Evolutionary conservation across 139 green algal genomes (phyloP).

Genomic region (Volvox reticuliferus): DNA sequence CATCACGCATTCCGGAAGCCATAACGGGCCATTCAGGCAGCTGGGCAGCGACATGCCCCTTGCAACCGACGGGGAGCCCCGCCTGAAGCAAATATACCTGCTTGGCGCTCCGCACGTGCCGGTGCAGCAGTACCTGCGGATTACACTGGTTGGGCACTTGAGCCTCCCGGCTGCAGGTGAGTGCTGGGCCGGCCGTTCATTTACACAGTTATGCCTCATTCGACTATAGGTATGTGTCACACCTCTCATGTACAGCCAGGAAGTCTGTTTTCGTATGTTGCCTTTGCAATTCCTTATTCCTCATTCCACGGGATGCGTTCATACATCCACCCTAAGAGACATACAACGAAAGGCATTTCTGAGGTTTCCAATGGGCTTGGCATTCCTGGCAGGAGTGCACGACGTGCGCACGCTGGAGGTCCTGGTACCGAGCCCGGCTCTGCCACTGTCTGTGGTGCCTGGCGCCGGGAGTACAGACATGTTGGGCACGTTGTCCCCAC

Average conservation of each 20-base stretch:
- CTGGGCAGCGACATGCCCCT: not conserved
- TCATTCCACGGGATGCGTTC: too few relatives aligned
- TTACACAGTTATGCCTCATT: too few relatives aligned
- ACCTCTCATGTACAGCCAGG: too few relatives aligned
- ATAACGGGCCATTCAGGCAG: not conserved
- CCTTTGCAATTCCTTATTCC: too few relatives aligned
- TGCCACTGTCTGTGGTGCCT: not conserved
- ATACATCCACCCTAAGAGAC: too few relatives aligned
- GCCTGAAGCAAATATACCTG: conserved; percentile 15
- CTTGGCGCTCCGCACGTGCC: not conserved
- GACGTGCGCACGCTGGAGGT: conserved; percentile 23
- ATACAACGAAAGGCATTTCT: too few relatives aligned
- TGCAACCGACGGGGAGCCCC: not conserved
- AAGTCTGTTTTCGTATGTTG: too few relatives aligned
- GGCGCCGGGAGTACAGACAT: not conserved
- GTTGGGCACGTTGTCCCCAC: not conserved
- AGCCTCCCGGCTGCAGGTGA: not conserved
- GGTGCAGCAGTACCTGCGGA: conserved; percentile 63
- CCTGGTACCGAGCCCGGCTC: not conserved
- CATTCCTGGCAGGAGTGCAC: conserved; percentile 43
- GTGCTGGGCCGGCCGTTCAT: too few relatives aligned
- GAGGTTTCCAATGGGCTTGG: too few relatives aligned
- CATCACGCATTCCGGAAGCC: not conserved
- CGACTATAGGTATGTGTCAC: too few relatives aligned
- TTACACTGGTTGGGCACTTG: conserved; percentile 62